Conservation (phyloP, 495 filamentous ascomycete species). For the Bryoglossum gracile region DNA sequence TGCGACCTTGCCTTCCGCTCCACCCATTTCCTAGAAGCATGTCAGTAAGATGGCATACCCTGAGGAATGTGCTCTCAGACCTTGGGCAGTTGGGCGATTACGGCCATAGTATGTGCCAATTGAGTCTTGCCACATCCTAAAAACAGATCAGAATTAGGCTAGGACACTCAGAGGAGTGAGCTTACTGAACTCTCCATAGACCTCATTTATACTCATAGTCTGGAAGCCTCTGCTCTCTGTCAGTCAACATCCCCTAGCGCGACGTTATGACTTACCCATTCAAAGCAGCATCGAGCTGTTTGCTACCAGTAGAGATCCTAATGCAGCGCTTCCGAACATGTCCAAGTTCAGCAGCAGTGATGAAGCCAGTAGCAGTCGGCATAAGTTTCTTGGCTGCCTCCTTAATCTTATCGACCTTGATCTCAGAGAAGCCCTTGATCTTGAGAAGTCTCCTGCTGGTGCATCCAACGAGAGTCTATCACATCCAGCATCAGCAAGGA, state of each 20-base stretch:
- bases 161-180: neutral
- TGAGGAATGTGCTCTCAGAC: no score
- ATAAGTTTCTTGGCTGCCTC: conserved; percentile 67
- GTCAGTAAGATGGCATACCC: conserved; percentile 1
- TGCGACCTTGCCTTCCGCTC: conserved; percentile 71
- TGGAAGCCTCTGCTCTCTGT: conserved; percentile 55
- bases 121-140: conserved; percentile 66
- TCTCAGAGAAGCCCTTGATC: conserved; percentile 75
- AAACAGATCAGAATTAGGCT: neutral
- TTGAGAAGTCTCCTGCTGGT: conserved; percentile 60
- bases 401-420: conserved; percentile 77
- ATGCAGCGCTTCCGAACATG: conserved; percentile 61
- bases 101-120: conserved; percentile 61
- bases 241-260: no score
- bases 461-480: conserved; percentile 56
- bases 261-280: conserved; percentile 55
- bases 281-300: conserved; percentile 67
- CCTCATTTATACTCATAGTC: conserved; percentile 75
- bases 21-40: conserved; percentile 51
- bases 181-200: conserved; percentile 64
- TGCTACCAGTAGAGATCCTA: conserved; percentile 67
- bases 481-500: neutral
- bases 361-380: conserved; percentile 64
- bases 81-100: conserved; percentile 51
- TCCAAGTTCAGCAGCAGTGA: conserved; percentile 65